These are phyloP conservation scores for Kodamaea alishanica DNA, from an alignment of 1,139 yeast genomes.

Conservation along the genomic window DNA sequence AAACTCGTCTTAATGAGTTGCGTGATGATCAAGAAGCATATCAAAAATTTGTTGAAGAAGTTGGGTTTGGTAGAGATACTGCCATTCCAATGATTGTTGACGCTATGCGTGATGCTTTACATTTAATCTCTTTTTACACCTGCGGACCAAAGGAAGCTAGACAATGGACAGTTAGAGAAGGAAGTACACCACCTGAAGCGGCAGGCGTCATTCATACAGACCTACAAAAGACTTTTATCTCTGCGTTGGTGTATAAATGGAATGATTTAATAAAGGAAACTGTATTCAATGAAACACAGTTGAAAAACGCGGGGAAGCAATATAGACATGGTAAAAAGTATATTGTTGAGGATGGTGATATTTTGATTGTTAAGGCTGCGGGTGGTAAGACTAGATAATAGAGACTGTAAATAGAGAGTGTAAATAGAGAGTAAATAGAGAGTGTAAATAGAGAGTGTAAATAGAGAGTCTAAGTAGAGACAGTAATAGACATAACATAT, in stretches of 20 bases:
- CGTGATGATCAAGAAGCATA: constrained; percentile 18
- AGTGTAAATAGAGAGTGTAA: no score
- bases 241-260: constrained; percentile 85
- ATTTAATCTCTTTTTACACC: constrained; percentile 82
- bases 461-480: no score
- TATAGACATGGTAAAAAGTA: constrained; percentile 69
- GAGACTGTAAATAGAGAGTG: no score
- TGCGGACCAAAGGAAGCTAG: constrained; percentile 88
- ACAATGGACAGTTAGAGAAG: constrained; percentile 85
- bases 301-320: constrained; percentile 50
- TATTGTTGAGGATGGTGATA: constrained; percentile 73
- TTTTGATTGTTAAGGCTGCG: constrained; percentile 57
- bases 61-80: constrained; percentile 19
- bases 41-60: constrained; percentile 12
- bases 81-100: constrained; percentile 48
- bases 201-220: constrained; percentile 94
- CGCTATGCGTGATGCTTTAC: constrained; percentile 64
- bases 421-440: no score
- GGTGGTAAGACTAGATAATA: constrained; percentile 30
- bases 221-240: constrained; percentile 75
- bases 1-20: constrained; percentile 29
- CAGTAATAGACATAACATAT: no score
- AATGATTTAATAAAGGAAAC: constrained; percentile 48
- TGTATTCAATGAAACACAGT: constrained; percentile 41
- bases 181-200: constrained; percentile 84